Conservation (phyloP, 768 basidiomycete species). For the Phlegmacium glaucopus region DNA sequence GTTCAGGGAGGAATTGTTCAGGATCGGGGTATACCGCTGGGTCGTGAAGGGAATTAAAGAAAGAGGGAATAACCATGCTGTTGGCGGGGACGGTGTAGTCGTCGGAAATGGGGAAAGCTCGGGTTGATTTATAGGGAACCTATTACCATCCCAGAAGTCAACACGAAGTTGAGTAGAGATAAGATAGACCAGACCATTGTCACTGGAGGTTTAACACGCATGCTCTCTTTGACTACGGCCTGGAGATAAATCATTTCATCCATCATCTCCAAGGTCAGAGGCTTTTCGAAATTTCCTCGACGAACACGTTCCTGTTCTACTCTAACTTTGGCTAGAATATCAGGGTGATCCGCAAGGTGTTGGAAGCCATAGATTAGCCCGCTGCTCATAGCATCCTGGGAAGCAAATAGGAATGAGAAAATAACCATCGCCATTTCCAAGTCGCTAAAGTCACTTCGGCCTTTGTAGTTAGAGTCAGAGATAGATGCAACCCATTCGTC, state of each 20-base stretch:
- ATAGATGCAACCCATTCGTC: slow-evolving; percentile 88
- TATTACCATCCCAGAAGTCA: slow-evolving; percentile 24
- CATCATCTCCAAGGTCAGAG: slow-evolving; percentile 83
- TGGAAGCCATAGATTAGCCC: slow-evolving; percentile 97
- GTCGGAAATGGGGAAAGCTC: slow-evolving; percentile 88
- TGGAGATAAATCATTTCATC: slow-evolving; percentile 92
- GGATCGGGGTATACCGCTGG: slow-evolving; percentile 84
- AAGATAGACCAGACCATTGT: slow-evolving; percentile 70
- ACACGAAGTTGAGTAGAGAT: slow-evolving; percentile 6
- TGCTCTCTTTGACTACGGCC: slow-evolving; percentile 91
- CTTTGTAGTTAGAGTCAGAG: slow-evolving; percentile 64
- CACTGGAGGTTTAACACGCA: slow-evolving; percentile 90
- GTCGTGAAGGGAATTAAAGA: slow-evolving; percentile 93
- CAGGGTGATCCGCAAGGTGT: slow-evolving; percentile 90
- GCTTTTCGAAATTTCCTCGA: slow-evolving; percentile 68
- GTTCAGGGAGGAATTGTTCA: slow-evolving; percentile 78
- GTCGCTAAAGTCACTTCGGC: slow-evolving; percentile 84
- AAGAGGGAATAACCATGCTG: slow-evolving; percentile 93
- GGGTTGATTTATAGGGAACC: slow-evolving; percentile 92
- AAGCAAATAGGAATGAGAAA: slow-evolving; percentile 94
- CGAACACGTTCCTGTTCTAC: slow-evolving; percentile 88
- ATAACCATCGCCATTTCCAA: slow-evolving; percentile 96
- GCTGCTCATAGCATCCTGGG: slow-evolving; percentile 97
- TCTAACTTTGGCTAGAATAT: slow-evolving; percentile 81
- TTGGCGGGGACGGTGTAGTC: slow-evolving; percentile 89